Conservation (phyloP, 495 filamentous ascomycete genomes). For the Neurospora sp. region DNA sequence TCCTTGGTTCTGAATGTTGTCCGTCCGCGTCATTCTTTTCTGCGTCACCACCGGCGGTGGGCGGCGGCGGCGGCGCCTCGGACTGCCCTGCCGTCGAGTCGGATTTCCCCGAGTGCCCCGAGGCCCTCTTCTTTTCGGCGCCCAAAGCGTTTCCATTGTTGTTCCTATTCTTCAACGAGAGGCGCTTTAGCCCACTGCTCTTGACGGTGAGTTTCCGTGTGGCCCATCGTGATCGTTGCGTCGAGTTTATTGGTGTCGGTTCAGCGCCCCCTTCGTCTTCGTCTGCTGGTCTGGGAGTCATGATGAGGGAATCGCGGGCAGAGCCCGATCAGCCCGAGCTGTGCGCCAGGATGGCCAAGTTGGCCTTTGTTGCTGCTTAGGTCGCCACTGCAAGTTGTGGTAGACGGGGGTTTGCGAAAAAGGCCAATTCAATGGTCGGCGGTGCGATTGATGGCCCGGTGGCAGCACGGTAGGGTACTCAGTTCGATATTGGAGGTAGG, state of each 20-base stretch:
- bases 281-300: conserved; percentile 27
- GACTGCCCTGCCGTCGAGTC: conserved; percentile 30
- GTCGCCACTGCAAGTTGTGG: conserved; percentile 10
- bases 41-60: conserved; percentile 23
- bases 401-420: background rate
- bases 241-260: conserved; percentile 37
- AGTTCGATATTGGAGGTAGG: background rate
- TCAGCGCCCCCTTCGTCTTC: conserved; percentile 30
- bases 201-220: conserved; percentile 69
- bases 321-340: conserved; percentile 37
- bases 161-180: conserved; percentile 71
- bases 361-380: conserved; percentile 20
- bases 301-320: conserved; percentile 36
- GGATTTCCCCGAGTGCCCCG: conserved; percentile 44
- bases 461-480: background rate
- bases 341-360: conserved; percentile 34
- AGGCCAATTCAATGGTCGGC: background rate
- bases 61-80: conserved; percentile 26
- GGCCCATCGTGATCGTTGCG: conserved; percentile 75
- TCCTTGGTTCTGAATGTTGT: conserved; percentile 18
- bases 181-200: conserved; percentile 67
- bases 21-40: conserved; percentile 25
- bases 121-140: conserved; percentile 64
- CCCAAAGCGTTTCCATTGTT: conserved; percentile 49
- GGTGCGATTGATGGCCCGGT: background rate